Percentiles rank a stretch among this genome's conserved stretches.
Conservation (phyloP, 345 rosid genomes). For the Syzygium aqueum region DNA sequence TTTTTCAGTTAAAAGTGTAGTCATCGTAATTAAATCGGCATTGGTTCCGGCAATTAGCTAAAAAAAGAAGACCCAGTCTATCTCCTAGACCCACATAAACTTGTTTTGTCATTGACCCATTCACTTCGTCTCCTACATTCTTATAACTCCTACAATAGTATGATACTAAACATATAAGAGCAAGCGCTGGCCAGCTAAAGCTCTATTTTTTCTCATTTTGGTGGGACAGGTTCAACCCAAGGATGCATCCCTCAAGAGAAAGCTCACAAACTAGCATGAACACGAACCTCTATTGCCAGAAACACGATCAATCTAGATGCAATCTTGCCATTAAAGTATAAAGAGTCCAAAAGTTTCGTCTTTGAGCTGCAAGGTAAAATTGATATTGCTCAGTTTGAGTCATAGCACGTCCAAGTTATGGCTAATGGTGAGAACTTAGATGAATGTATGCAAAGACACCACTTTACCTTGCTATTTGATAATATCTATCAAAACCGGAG, state of each 20-base stretch:
- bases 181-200: not conserved
- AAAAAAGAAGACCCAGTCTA: not conserved
- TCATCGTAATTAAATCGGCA: not conserved
- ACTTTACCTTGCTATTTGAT: slow-evolving; percentile 84
- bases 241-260: not conserved
- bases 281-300: not conserved
- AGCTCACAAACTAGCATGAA: not conserved
- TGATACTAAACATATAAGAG: not conserved
- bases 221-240: not conserved
- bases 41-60: not conserved
- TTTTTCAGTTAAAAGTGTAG: not conserved
- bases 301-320: not conserved
- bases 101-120: not conserved
- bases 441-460: not conserved
- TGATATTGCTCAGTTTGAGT: not conserved
- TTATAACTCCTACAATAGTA: not conserved
- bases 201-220: not conserved
- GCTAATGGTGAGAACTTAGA: not conserved
- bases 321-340: not conserved
- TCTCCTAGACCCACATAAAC: not conserved
- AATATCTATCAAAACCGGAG: slow-evolving; percentile 92
- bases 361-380: not conserved
- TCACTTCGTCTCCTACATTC: not conserved
- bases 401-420: not conserved
- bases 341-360: not conserved